Base-by-base conservation (phyloP, 148 eudicot species). In the Rhododendron williamsianum region DNA sequence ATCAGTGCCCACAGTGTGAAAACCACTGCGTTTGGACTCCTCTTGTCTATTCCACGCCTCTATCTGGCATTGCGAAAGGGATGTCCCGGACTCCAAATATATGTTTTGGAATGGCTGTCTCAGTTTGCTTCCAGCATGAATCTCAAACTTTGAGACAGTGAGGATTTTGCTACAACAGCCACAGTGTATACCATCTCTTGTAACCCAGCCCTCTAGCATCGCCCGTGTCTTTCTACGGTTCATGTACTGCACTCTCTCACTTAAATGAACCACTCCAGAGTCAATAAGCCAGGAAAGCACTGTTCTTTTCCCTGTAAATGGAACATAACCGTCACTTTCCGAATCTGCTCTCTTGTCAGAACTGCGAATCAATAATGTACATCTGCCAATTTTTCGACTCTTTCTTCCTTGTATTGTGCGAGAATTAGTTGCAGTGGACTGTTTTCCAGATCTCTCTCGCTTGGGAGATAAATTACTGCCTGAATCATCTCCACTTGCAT, bases 121-220 rank as follows among this genome's bases (percentile, higher is more conserved):
- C 58, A 92, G 90, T 89, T 97, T 95, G 91, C 98, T 94, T 65
- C 91, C 99, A 56, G 99, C 98, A 84, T 97, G 99, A 84, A 95
- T 88, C 91, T 97, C 99, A 91, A 97, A 97, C 90, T 95, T 95
- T 16, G 91, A 91, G 84, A 97, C 93, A 4, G 98, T 88, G 49
- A 95, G 90, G 65, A 97, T 93, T 92, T 97, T 95, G 92, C 96
- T 97, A 84, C 99, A 97, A 89, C 99, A 97, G 82, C 96, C 93
- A 90, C 99, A 97, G 73, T 95, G 99, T 63, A 97, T 90, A 30
- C 99, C 99, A 85, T 94, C 96, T 88, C 90, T 92, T 0, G 96
- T 95, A 76, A 95, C 92, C 98, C 98, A 94, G 71, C 99, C 99
- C 91, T 97, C 99, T 83, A 92, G 92, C 94, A 94, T 91, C 36